These are phyloP conservation scores for Pestalotiopsis sp. DNA, from an alignment of 2,329 filamentous ascomycete species.

Conservation along the genomic window DNA sequence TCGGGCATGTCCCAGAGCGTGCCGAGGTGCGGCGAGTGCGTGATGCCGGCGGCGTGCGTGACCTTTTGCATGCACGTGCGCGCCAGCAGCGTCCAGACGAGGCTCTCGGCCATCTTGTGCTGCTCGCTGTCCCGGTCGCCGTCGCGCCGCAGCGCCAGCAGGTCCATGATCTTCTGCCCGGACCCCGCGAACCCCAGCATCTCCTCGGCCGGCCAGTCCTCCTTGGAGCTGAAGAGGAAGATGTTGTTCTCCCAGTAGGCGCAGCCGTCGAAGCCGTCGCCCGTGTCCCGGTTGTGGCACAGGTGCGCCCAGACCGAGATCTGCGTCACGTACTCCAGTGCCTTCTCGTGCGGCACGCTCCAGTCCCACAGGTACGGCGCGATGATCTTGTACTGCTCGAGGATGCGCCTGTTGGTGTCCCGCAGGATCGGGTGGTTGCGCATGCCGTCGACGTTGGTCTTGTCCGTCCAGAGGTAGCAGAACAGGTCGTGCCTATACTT, in stretches of 20 bases:
- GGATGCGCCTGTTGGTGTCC: constrained; percentile 29
- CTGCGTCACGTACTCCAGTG: constrained; percentile 42
- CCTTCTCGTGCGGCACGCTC: constrained; percentile 29
- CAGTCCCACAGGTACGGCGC: constrained; percentile 32
- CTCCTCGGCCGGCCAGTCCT: constrained; percentile 21
- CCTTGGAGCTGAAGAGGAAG: constrained; percentile 10
- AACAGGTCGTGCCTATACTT: constrained; percentile 39
- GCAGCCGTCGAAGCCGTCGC: constrained; percentile 26
- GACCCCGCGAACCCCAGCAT: constrained; percentile 17
- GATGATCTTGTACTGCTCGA: constrained; percentile 22
- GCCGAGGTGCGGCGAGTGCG: constrained; percentile 16
- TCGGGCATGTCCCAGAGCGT: constrained; percentile 20
- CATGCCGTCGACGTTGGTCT: constrained; percentile 29
- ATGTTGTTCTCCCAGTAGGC: constrained; percentile 25
- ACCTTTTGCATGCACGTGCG: constrained; percentile 22
- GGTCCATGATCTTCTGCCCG: constrained; percentile 23
- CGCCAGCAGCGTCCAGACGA: constrained; percentile 18
- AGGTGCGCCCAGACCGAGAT: constrained; percentile 38
- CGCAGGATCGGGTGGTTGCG: constrained; percentile 27
- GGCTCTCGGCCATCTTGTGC: constrained; percentile 18
- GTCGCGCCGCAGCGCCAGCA: constrained; percentile 23
- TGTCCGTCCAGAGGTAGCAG: constrained; percentile 31
- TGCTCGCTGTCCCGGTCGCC: constrained; percentile 13
- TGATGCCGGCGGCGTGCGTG: constrained; percentile 18
- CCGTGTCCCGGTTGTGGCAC: constrained; percentile 25